Base-by-base conservation (phyloP, 2,329 filamentous ascomycete species). In the Talaromyces sp. region DNA sequence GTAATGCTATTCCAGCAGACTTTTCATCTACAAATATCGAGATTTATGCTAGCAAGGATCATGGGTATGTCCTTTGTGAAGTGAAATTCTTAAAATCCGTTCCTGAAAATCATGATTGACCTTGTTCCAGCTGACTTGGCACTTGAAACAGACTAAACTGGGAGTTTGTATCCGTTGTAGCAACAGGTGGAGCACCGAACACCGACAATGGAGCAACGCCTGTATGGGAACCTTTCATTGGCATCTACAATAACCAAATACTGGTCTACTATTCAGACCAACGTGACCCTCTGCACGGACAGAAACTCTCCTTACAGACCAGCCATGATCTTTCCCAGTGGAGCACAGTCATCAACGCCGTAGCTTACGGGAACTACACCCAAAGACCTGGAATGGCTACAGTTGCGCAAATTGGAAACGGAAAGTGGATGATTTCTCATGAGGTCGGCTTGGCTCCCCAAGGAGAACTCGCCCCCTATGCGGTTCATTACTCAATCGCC, bases 151-250 rank as follows among this genome's bases (percentile, higher is more conserved):
- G 88, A 7, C 70, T 76, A 39, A 87, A 84, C 1, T 92, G 89
- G 89, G 78, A 85, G 33, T 91, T 90, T 69, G 84, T 90, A 61
- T 88, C 85, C 66, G 83, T 87, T 68, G 84, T 91, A 52, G 89
- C 88, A 0, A 77, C 80, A 1, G 89, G 89, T 39, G 87, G 87
- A n/a, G 81, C 82, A 56, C 87, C 88, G 2, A 70, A 79, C 0
- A 85, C 88, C 3, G 83, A 86, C 71, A 90, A 91, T 70, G 89
- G 87, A 1, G 74, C 87, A 43, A 89, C 87, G 0, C 87, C 89
- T 0, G 86, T 92, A 22, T 92, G 89, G 89, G 90, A 92, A 74
- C 89, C 89, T 0, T 90, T 89, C 74, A 76, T 91, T 49, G 72
- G 86, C 64, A 79, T 83, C 52, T 83, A 87, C 71, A 74, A 69